Conservation (phyloP, 2,329 filamentous ascomycete genomes). For the Penicillium vulpinum region DNA sequence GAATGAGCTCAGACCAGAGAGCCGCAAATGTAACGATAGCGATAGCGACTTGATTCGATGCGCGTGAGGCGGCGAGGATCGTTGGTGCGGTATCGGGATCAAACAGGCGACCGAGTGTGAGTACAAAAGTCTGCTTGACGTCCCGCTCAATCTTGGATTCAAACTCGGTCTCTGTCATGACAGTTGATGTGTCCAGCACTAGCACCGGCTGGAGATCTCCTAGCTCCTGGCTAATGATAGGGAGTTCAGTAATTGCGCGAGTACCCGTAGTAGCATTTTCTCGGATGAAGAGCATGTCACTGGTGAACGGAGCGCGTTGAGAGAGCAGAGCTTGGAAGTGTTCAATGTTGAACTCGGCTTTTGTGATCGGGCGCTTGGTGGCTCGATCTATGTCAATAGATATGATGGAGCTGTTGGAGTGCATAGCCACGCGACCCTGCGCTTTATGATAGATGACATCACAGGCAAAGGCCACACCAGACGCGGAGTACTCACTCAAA, state of each 20-base stretch:
- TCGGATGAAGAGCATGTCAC: conserved; percentile 35
- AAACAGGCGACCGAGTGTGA: conserved; percentile 34
- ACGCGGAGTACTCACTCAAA: conserved; percentile 22
- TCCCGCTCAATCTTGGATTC: conserved; percentile 28
- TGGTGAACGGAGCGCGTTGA: conserved; percentile 34
- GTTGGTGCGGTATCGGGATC: conserved; percentile 28
- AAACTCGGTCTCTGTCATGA: conserved; percentile 33
- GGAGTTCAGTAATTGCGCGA: conserved; percentile 31
- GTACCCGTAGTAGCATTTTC: conserved; percentile 30
- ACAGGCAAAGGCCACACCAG: conserved; percentile 35
- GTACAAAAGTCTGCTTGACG: conserved; percentile 33
- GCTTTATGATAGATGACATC: conserved; percentile 32
- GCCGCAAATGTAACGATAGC: conserved; percentile 32
- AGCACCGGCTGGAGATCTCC: conserved; percentile 33
- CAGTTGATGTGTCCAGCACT: conserved; percentile 30
- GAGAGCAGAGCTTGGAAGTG: conserved; percentile 34
- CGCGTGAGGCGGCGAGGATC: conserved; percentile 22
- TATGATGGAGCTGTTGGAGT: conserved; percentile 37
- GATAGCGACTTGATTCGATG: conserved; percentile 31
- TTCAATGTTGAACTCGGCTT: conserved; percentile 30
- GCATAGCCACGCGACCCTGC: conserved; percentile 31
- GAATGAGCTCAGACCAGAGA: conserved; percentile 31
- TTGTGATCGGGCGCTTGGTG: conserved; percentile 22
- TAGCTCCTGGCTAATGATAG: conserved; percentile 33
- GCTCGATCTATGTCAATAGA: conserved; percentile 20